Base-by-base conservation (phyloP, 805 yeast species). In the Kluyveromyces aestuarii region DNA sequence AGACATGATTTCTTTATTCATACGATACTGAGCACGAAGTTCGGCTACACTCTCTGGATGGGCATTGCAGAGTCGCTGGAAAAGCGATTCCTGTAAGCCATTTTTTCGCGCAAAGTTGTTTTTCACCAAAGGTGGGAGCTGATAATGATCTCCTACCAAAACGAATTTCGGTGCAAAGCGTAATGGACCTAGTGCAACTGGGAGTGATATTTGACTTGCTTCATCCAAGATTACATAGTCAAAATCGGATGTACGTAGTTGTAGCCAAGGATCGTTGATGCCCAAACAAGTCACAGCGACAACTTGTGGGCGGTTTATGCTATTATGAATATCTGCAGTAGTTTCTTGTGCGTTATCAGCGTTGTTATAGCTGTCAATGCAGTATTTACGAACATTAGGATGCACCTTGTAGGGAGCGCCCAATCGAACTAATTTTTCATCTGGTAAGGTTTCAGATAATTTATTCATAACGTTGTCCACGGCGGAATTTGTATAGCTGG, bases 171-270 rank as follows among this genome's bases (percentile, higher is more conserved):
- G 82, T 35, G 89, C 82, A 54, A 76, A 78, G 33, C 89, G 66
- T 43, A 93, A 64, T 0, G 99, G 98, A 0, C 98, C 99, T 27
- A 93, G 64, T 56, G 95, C 85, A 6, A 87, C 74, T 0, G 99
- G 99, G 74, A 91, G 73, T 0, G 97, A 84, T 0, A 91, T 86
- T 60, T 93, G 99, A 1, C 97, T 89, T 0, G 98, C 98, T 64
- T 93, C 99, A 64, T 93, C 99, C 41, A 93, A 76, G 40, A 93
- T 89, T 61, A 97, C 95, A 61, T 86, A 91, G 59, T 93, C 99
- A 65, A 93, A 93, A 14, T 69, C 73, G 35, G 79, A 65, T 58
- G 71, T 58, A 21, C 54, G 51, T 33, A 57, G 44, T 6, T 75
- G 67, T 47, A 60, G 53, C 43, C 58, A 27, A 1, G 55, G 42